Conservation (phyloP, 306 rosid genomes). For the Cucumis hystrix region DNA sequence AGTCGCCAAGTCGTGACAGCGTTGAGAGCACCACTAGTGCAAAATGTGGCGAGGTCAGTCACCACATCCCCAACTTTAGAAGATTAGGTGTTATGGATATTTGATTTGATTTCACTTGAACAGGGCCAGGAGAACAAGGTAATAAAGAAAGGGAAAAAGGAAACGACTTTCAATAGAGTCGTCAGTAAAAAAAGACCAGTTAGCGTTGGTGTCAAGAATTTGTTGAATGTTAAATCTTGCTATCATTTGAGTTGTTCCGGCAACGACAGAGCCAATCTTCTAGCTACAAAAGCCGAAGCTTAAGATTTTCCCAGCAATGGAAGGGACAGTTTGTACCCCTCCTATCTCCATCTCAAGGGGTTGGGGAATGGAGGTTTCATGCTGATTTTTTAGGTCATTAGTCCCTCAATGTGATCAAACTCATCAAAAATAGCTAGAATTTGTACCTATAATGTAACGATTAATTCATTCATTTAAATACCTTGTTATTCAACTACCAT, state of each 20-base stretch:
- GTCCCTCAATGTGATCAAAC: background rate
- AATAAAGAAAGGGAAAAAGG: constrained; percentile 24
- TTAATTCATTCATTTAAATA: background rate
- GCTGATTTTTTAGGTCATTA: background rate
- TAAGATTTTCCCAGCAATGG: constrained; percentile 10
- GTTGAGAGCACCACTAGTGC: background rate
- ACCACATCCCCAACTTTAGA: background rate
- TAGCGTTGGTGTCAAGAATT: constrained; percentile 27
- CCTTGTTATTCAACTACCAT: background rate
- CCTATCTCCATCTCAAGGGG: background rate
- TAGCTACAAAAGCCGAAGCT: constrained; percentile 21
- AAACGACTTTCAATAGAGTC: constrained; percentile 22
- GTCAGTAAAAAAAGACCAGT: constrained; percentile 13
- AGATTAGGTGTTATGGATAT: background rate
- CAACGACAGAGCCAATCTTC: constrained; percentile 16
- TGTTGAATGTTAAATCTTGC: constrained; percentile 37
- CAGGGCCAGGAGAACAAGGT: constrained; percentile 16
- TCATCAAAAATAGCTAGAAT: background rate
- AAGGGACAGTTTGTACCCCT: background rate
- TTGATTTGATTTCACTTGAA: background rate
- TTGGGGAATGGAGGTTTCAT: background rate
- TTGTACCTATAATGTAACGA: background rate
- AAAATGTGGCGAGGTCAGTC: constrained; percentile 9
- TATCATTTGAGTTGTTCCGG: constrained; percentile 35
- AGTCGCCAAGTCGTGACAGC: constrained; percentile 19